A percentile compares a stretch with the other conserved stretches of the same genome.
Conservation (phyloP, 2,329 filamentous ascomycete genomes). For the Talaromyces atroroseus region DNA sequence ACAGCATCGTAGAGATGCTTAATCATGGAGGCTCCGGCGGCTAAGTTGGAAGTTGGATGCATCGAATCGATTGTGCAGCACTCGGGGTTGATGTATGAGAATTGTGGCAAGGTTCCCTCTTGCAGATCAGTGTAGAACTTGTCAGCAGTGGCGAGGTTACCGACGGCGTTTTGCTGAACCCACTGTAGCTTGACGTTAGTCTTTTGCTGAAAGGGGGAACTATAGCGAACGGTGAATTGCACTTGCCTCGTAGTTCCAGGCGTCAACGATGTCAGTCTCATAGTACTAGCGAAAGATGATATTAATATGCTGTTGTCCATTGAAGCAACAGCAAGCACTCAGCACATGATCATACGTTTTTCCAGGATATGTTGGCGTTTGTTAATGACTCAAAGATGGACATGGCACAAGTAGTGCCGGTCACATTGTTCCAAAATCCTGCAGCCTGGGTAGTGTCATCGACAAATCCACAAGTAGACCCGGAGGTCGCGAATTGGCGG, state of each 20-base stretch:
- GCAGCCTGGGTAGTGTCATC: constrained; percentile 29
- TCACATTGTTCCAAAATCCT: constrained; percentile 30
- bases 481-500: constrained; percentile 36
- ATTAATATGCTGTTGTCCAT: not conserved
- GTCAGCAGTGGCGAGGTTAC: constrained; percentile 25
- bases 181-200: constrained; percentile 21
- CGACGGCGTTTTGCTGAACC: constrained; percentile 34
- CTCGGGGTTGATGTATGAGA: constrained; percentile 47
- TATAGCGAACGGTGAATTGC: constrained; percentile 17
- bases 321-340: not conserved
- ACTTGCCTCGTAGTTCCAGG: constrained; percentile 19
- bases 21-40: constrained; percentile 34
- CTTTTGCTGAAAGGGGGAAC: not conserved
- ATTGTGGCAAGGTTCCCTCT: constrained; percentile 62
- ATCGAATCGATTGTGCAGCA: constrained; percentile 33
- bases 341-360: constrained; percentile 23
- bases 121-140: constrained; percentile 62
- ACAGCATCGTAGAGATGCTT: constrained; percentile 41
- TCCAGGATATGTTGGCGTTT: constrained; percentile 34
- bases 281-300: constrained; percentile 25
- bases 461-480: constrained; percentile 29
- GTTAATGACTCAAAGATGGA: constrained; percentile 36
- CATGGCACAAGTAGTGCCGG: constrained; percentile 29
- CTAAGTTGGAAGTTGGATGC: constrained; percentile 36
- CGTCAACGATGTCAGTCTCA: constrained; percentile 34